phyloP scores from a whole-genome alignment of 768 basidiomycete genomes.

The Lactifluus echinatus region DNA sequence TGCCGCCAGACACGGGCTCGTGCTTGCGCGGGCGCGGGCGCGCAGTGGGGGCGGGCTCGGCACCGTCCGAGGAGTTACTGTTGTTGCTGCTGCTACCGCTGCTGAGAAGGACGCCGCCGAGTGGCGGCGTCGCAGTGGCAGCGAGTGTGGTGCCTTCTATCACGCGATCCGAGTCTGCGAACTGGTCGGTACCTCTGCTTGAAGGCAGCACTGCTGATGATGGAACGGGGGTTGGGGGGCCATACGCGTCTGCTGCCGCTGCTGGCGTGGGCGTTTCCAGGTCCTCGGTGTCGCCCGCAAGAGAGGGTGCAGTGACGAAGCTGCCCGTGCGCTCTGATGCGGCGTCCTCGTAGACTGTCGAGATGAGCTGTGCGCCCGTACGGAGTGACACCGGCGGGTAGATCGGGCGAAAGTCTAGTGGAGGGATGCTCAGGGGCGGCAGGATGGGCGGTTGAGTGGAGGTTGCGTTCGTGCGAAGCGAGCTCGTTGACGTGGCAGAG shows the following conservation, averaged over 20 bases:
- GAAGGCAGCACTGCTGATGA: neutral
- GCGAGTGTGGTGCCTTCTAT: constrained; percentile 2
- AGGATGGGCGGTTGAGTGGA: constrained; percentile 40
- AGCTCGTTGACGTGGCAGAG: constrained; percentile 44
- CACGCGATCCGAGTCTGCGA: neutral
- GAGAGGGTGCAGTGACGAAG: constrained; percentile 29
- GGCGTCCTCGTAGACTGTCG: constrained; percentile 28
- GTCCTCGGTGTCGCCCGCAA: neutral
- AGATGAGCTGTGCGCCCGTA: constrained; percentile 25
- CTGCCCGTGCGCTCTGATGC: constrained; percentile 25
- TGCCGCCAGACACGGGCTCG: constrained; percentile 15
- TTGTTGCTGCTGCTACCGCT: neutral
- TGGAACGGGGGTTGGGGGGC: neutral
- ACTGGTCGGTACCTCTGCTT: neutral
- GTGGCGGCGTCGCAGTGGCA: neutral
- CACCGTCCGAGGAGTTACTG: neutral
- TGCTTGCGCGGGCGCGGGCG: constrained; percentile 6
- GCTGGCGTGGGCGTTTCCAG: neutral
- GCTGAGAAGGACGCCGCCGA: neutral
- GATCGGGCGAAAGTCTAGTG: constrained; percentile 17
- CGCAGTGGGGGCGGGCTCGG: neutral
- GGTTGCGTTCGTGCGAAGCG: constrained; percentile 40
- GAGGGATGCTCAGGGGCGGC: constrained; percentile 35
- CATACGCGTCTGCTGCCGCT: neutral
- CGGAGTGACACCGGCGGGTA: constrained; percentile 16